phyloP scores from a whole-genome alignment of 177 flowering plant genomes.

The Telopea speciosissima region DNA sequence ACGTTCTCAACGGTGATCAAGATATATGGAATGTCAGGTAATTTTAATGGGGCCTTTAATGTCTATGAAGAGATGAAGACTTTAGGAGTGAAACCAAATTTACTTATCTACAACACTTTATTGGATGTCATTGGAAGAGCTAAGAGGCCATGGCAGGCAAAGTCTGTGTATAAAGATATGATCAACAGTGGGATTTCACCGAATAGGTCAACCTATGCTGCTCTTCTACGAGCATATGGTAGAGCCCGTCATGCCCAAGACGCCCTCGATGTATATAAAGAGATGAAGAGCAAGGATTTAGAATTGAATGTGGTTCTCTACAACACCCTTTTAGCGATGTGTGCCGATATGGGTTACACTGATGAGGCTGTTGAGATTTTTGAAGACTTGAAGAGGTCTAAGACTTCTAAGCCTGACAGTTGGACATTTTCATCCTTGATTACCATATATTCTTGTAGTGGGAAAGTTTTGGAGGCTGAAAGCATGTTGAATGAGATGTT shows the following conservation, averaged over 20 bases:
- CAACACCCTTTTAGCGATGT: constrained; percentile 70
- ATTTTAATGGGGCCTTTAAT: constrained; percentile 86
- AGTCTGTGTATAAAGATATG: constrained; percentile 60
- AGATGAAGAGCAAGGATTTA: constrained; percentile 80
- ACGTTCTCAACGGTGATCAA: constrained; percentile 73
- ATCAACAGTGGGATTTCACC: constrained; percentile 44
- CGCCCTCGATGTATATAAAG: constrained; percentile 59
- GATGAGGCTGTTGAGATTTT: constrained; percentile 71
- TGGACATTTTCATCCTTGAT: constrained; percentile 85
- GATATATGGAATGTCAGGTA: constrained; percentile 55
- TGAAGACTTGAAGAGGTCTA: constrained; percentile 65
- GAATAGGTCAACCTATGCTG: constrained; percentile 59
- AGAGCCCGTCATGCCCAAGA: constrained; percentile 73
- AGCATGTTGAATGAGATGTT: constrained; percentile 57
- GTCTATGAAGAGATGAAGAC: constrained; percentile 95
- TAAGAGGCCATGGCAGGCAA: constrained; percentile 86
- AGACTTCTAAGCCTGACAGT: constrained; percentile 56
- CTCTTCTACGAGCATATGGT: constrained; percentile 62
- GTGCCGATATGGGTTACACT: constrained; percentile 70
- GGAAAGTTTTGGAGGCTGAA: constrained; percentile 74
- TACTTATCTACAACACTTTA: constrained; percentile 60
- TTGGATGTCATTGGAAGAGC: constrained; percentile 92
- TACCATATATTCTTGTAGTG: constrained; percentile 70
- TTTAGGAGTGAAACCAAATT: constrained; percentile 57
- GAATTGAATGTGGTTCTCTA: constrained; percentile 53